Conservation (phyloP, 345 rosid genomes). For the Syzygium jambos region DNA sequence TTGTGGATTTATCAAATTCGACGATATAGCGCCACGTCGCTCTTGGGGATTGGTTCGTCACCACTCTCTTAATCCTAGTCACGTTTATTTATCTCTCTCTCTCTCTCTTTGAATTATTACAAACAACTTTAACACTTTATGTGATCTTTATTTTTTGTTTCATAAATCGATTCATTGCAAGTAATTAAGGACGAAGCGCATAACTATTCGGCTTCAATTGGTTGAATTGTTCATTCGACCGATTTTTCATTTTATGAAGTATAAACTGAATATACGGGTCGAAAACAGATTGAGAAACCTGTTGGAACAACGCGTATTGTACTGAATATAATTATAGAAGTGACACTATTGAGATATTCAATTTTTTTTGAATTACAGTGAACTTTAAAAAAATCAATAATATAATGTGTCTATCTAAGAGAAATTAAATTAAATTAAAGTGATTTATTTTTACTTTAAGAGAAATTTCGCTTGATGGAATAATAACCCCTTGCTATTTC, state of each 20-base stretch:
- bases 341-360: too few relatives aligned
- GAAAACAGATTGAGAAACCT: background rate
- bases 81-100: background rate
- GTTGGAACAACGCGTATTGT: background rate
- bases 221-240: background rate
- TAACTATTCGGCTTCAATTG: background rate
- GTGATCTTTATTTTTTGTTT: background rate
- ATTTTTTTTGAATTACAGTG: background rate
- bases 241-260: background rate
- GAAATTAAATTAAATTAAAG: too few relatives aligned
- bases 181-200: background rate
- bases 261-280: background rate
- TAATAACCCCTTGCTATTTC: background rate
- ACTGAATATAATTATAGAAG: background rate
- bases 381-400: too few relatives aligned
- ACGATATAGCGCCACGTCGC: background rate
- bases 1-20: background rate
- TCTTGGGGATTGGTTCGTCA: background rate
- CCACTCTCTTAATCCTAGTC: background rate
- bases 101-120: background rate
- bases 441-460: too few relatives aligned
- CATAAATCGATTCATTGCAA: background rate
- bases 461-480: too few relatives aligned
- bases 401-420: too few relatives aligned
- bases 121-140: background rate